A percentile compares a stretch with the other conserved stretches of the same genome.
These are phyloP conservation scores for Penicillium concentricum DNA, from an alignment of 2,329 filamentous ascomycete species.

Conservation along the genomic window DNA sequence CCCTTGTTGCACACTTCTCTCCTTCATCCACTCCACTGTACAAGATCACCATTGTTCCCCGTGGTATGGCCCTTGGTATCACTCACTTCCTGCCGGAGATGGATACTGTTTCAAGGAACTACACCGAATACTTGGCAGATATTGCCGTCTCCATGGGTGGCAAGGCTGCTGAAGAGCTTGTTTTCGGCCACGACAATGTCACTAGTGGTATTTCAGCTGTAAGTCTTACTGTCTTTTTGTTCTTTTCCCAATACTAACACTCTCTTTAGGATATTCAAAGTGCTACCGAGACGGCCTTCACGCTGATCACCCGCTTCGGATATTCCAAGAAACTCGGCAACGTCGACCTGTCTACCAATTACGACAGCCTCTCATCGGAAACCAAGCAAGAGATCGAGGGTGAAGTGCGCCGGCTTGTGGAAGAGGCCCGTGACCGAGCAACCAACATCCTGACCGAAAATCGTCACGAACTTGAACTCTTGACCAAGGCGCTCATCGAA, in stretches of 20 bases:
- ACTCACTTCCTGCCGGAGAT: slow-evolving; percentile 87
- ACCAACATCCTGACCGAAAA: slow-evolving; percentile 68
- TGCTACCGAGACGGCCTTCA: slow-evolving; percentile 79
- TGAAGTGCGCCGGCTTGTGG: slow-evolving; percentile 81
- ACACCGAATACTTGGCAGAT: slow-evolving; percentile 74
- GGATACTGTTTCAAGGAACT: slow-evolving; percentile 87
- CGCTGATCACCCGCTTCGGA: slow-evolving; percentile 83
- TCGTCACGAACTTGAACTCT: slow-evolving; percentile 78
- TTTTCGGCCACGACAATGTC: slow-evolving; percentile 87
- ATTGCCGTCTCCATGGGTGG: slow-evolving; percentile 83
- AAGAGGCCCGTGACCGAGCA: slow-evolving; percentile 76
- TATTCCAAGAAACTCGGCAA: slow-evolving; percentile 89
- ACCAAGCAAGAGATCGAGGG: slow-evolving; percentile 83
- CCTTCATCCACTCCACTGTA: slow-evolving; percentile 76
- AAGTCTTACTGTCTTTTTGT: slow-evolving; percentile 38
- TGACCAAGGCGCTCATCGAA: slow-evolving; percentile 86
- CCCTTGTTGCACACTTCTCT: slow-evolving; percentile 82
- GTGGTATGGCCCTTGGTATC: slow-evolving; percentile 80
- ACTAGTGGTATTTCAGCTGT: slow-evolving; percentile 82
- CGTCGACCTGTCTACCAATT: slow-evolving; percentile 80
- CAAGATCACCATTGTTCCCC: slow-evolving; percentile 95
- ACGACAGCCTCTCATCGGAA: slow-evolving; percentile 76
- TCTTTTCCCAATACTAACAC: slow-evolving; percentile 12
- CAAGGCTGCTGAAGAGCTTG: slow-evolving; percentile 84
- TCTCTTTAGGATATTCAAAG: slow-evolving; percentile 69